Conservation (phyloP, 768 basidiomycete genomes). For the Panaeolus cyanescens region DNA sequence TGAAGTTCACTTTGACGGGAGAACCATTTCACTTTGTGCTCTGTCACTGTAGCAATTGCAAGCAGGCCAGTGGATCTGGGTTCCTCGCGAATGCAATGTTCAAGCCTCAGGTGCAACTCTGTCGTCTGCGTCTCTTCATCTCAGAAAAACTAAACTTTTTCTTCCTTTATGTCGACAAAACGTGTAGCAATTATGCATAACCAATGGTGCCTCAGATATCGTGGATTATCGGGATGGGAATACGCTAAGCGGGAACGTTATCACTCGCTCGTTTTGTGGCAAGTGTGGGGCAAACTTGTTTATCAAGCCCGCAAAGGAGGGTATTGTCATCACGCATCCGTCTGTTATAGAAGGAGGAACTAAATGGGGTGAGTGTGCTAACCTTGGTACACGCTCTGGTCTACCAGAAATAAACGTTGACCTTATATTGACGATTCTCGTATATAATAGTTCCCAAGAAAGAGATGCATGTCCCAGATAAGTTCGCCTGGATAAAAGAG, state of each 20-base stretch:
- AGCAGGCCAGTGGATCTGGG: constrained; percentile 29
- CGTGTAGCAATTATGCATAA: constrained; percentile 22
- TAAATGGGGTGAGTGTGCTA: constrained; percentile 24
- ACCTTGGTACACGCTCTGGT: no score
- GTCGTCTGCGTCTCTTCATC: neutral
- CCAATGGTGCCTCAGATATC: constrained; percentile 22
- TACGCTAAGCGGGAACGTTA: constrained; percentile 25
- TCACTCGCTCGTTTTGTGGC: constrained; percentile 31
- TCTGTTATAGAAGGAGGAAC: constrained; percentile 22
- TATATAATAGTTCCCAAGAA: constrained; percentile 9
- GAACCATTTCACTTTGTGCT: constrained; percentile 31
- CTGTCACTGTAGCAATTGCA: constrained; percentile 37
- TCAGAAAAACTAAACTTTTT: no score
- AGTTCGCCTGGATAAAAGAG: constrained; percentile 5
- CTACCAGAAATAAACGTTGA: neutral
- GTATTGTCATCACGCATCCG: constrained; percentile 22
- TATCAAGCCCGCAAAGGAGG: constrained; percentile 18
- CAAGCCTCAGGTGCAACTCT: constrained; percentile 28
- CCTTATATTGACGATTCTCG: constrained; percentile 6
- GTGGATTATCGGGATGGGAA: constrained; percentile 24
- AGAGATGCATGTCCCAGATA: constrained; percentile 5
- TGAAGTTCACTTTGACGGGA: constrained; percentile 25
- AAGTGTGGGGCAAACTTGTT: constrained; percentile 31
- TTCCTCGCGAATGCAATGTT: constrained; percentile 34
- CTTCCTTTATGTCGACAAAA: no score